Evolutionary conservation across 2,329 filamentous ascomycete species (phyloP).

Genomic region (Alternaria longipes): DNA sequence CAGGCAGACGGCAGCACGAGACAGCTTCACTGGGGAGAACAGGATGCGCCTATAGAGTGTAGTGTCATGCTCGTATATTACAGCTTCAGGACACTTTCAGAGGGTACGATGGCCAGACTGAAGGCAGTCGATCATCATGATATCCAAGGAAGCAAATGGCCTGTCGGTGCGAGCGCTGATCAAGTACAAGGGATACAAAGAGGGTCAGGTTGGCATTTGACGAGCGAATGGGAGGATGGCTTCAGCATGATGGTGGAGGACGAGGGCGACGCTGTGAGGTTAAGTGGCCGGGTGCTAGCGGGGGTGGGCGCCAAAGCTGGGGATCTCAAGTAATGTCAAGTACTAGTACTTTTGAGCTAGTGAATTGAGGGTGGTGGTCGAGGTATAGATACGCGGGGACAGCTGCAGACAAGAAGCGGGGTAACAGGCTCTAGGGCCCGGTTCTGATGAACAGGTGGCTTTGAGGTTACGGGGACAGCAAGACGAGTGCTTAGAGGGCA

Average conservation of each 20-base stretch:
- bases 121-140: slow-evolving; percentile 51
- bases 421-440: slow-evolving; percentile 44
- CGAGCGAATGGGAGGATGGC: slow-evolving; percentile 46
- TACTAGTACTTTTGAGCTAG: slow-evolving; percentile 39
- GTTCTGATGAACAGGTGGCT: slow-evolving; percentile 49
- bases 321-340: slow-evolving; percentile 30
- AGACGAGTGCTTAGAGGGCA: slow-evolving; percentile 37
- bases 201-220: slow-evolving; percentile 46
- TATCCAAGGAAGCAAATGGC: slow-evolving; percentile 49
- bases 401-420: slow-evolving; percentile 48
- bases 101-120: slow-evolving; percentile 41
- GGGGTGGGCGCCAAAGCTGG: slow-evolving; percentile 31
- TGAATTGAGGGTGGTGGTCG: slow-evolving; percentile 11
- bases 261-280: slow-evolving; percentile 42
- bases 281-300: slow-evolving; percentile 44
- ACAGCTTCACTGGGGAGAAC: slow-evolving; percentile 42
- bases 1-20: slow-evolving; percentile 34
- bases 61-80: slow-evolving; percentile 48
- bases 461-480: slow-evolving; percentile 43
- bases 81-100: slow-evolving; percentile 42
- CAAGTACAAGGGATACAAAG: slow-evolving; percentile 53
- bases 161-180: slow-evolving; percentile 49
- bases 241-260: slow-evolving; percentile 43
- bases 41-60: slow-evolving; percentile 35
- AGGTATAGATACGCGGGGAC: slow-evolving; percentile 42